Percentiles rank a stretch among this genome's conserved stretches.
phyloP scores from a whole-genome alignment of 1,284 basidiomycete genomes.

The Papiliotrema fonsecae region DNA sequence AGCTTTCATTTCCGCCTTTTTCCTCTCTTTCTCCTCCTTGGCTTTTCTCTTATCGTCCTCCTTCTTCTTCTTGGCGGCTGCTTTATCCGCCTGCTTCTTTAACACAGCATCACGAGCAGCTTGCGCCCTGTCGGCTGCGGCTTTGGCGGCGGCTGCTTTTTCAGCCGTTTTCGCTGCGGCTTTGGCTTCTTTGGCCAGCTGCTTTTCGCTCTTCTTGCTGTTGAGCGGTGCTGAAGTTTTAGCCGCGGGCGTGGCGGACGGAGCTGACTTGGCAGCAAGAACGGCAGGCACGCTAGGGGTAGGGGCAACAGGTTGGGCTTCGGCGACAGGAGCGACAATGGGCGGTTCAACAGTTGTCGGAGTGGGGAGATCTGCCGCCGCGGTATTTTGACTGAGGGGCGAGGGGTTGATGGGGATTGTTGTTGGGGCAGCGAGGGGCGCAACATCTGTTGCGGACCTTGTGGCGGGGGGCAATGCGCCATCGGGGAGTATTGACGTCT shows the following conservation, averaged over 20 bases:
- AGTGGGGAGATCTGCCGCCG: neutral
- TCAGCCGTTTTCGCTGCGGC: conserved; percentile 23
- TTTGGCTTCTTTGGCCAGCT: conserved; percentile 61
- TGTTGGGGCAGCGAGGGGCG: conserved; percentile 8
- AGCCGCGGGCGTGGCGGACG: neutral
- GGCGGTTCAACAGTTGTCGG: neutral
- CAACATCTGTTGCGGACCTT: conserved; percentile 1
- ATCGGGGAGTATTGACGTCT: conserved; percentile 17
- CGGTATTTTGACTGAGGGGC: conserved; percentile 1
- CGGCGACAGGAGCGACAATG: neutral
- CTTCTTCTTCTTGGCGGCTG: conserved; percentile 21
- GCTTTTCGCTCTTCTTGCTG: conserved; percentile 62
- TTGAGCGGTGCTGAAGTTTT: conserved; percentile 3
- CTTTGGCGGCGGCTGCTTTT: conserved; percentile 22
- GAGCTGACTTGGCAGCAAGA: conserved; percentile 7
- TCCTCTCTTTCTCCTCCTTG: conserved; percentile 13
- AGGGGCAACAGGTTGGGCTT: neutral
- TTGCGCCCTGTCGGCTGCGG: conserved; percentile 19
- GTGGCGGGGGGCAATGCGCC: conserved; percentile 20
- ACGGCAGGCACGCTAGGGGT: conserved; percentile 5
- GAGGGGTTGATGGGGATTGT: conserved; percentile 5
- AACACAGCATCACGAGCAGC: conserved; percentile 16
- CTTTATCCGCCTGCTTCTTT: conserved; percentile 23
- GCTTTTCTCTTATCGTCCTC: conserved; percentile 11
- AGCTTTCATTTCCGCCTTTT: conserved; percentile 16